Conservation (phyloP, 2,329 filamentous ascomycete species). For the Cladophialophora immunda region DNA sequence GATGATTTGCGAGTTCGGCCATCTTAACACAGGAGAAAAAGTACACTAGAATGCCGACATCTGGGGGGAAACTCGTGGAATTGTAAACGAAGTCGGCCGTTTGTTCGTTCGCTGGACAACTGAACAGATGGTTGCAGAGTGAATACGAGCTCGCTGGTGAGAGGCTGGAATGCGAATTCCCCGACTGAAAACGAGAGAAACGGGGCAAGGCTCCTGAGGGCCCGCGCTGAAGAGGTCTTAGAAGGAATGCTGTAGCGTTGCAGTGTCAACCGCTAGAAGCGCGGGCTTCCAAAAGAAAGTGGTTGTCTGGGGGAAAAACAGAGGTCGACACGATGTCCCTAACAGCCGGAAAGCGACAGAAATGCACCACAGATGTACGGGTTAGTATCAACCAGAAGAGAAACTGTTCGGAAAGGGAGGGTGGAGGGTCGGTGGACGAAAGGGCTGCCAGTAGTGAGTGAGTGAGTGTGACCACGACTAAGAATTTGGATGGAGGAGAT, state of each 20-base stretch:
- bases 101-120: conserved; percentile 7
- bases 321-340: background rate
- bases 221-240: conserved; percentile 20
- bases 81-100: background rate
- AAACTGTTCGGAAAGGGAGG: background rate
- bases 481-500: conserved; percentile 13
- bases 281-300: conserved; percentile 13
- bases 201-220: background rate
- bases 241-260: conserved; percentile 36
- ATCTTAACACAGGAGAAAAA: conserved; percentile 25
- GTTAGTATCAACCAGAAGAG: background rate
- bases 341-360: conserved; percentile 4
- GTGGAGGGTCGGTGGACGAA: background rate
- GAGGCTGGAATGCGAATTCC: conserved; percentile 28
- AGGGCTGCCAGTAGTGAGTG: background rate
- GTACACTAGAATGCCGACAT: conserved; percentile 27
- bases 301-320: background rate
- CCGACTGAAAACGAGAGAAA: conserved; percentile 18
- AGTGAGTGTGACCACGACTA: conserved; percentile 19
- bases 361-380: conserved; percentile 9
- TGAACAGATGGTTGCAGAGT: conserved; percentile 13
- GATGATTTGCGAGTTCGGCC: conserved; percentile 33
- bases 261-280: background rate
- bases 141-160: background rate
- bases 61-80: conserved; percentile 17